phyloP scores from a whole-genome alignment of 768 basidiomycete genomes.

The Dacryopinax primogenitus region DNA sequence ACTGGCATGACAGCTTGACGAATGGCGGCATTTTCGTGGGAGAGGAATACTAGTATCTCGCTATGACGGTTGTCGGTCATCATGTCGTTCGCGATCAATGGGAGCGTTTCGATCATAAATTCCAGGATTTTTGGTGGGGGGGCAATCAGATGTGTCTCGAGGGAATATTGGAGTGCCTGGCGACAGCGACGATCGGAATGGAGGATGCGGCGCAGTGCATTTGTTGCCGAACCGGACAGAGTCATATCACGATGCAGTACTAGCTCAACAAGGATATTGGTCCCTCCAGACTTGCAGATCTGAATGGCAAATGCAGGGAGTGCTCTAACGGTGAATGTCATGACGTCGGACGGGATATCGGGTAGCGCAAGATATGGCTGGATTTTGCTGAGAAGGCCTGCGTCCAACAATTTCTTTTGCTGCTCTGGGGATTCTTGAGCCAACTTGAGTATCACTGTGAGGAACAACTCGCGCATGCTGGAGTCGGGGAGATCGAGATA shows the following conservation, averaged over 20 bases:
- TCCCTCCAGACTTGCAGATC: background rate
- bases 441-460: background rate
- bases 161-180: background rate
- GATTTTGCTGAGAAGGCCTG: background rate
- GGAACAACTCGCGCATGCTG: background rate
- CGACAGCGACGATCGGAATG: background rate
- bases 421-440: background rate
- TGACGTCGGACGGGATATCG: background rate
- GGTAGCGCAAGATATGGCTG: background rate
- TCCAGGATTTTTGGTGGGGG: background rate
- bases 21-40: background rate
- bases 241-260: background rate
- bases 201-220: background rate
- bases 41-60: background rate
- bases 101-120: background rate
- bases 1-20: background rate
- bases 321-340: background rate
- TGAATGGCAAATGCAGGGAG: background rate
- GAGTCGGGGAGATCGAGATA: background rate
- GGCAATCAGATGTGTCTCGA: background rate
- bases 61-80: background rate
- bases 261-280: background rate
- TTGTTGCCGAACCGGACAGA: background rate
- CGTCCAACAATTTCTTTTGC: background rate
- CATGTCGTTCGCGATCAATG: background rate